These are phyloP conservation scores for Paraconiothyrium brasiliense DNA, from an alignment of 2,329 filamentous ascomycete species.

Conservation along the genomic window DNA sequence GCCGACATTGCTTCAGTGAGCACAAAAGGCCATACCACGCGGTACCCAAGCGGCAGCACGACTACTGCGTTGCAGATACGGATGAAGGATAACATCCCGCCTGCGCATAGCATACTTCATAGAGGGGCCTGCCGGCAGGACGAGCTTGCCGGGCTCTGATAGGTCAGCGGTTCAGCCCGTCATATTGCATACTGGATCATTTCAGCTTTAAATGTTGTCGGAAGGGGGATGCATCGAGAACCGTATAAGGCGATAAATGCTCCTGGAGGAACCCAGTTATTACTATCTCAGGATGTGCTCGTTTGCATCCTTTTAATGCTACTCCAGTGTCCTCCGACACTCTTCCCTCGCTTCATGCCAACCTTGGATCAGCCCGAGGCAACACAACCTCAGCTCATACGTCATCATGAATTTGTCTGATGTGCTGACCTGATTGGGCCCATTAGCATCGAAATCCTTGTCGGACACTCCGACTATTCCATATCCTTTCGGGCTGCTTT, in stretches of 20 bases:
- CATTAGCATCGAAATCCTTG: not conserved
- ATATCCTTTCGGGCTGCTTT: not conserved
- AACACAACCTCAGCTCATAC: not conserved
- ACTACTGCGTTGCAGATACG: slow-evolving; percentile 17
- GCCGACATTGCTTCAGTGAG: slow-evolving; percentile 14
- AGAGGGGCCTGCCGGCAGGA: slow-evolving; percentile 7
- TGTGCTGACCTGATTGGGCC: not conserved
- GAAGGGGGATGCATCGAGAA: too few relatives aligned
- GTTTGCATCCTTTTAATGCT: too few relatives aligned
- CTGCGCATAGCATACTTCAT: slow-evolving; percentile 10
- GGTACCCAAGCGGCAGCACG: slow-evolving; percentile 12
- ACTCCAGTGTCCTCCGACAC: too few relatives aligned
- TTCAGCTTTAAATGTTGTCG: too few relatives aligned
- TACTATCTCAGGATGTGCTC: too few relatives aligned
- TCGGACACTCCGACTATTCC: not conserved
- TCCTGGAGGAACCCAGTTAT: too few relatives aligned
- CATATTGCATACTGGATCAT: not conserved
- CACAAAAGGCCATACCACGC: slow-evolving; percentile 15
- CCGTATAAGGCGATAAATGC: too few relatives aligned
- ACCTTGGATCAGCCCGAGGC: not conserved
- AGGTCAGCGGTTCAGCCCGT: not conserved
- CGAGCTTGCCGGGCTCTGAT: slow-evolving; percentile 12
- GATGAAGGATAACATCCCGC: slow-evolving; percentile 14
- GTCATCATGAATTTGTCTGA: not conserved
- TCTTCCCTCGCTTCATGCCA: not conserved